phyloP scores from a whole-genome alignment of 495 filamentous ascomycete species.

The Cercophora samala region DNA sequence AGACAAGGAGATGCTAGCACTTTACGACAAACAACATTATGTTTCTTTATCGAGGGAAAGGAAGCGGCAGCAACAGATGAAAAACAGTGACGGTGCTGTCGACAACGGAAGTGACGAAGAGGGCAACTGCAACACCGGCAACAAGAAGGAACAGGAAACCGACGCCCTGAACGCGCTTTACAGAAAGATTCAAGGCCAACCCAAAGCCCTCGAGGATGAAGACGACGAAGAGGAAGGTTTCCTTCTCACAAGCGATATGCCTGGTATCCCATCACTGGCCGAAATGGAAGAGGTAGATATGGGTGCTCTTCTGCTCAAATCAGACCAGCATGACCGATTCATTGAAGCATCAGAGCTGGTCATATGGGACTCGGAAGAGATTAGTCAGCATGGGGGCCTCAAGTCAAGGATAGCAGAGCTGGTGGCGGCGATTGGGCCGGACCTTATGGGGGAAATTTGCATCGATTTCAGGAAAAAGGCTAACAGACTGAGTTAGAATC shows the following conservation, averaged over 20 bases:
- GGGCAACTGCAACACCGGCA: neutral
- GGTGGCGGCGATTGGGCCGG: slow-evolving; percentile 57
- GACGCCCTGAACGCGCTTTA: slow-evolving; percentile 6
- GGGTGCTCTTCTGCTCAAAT: slow-evolving; percentile 47
- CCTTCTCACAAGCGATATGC: slow-evolving; percentile 69
- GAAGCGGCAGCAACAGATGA: slow-evolving; percentile 33
- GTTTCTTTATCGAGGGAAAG: slow-evolving; percentile 58
- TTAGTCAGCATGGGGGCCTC: slow-evolving; percentile 50
- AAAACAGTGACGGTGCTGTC: slow-evolving; percentile 20
- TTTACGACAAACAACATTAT: slow-evolving; percentile 65
- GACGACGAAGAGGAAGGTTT: slow-evolving; percentile 49
- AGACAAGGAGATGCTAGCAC: slow-evolving; percentile 59
- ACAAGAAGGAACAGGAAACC: slow-evolving; percentile 5
- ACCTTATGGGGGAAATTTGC: slow-evolving; percentile 11
- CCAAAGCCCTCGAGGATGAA: slow-evolving; percentile 39
- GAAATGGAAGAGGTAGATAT: slow-evolving; percentile 63
- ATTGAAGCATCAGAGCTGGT: slow-evolving; percentile 54
- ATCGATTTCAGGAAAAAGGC: slow-evolving; percentile 5
- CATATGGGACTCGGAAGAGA: slow-evolving; percentile 60
- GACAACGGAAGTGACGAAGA: neutral
- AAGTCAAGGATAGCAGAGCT: slow-evolving; percentile 73
- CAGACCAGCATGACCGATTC: slow-evolving; percentile 29
- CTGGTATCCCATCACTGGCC: slow-evolving; percentile 65
- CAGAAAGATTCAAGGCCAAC: slow-evolving; percentile 22
- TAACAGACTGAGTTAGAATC: neutral